Base-by-base conservation (phyloP, 805 yeast genomes). In the Candida awuae region DNA sequence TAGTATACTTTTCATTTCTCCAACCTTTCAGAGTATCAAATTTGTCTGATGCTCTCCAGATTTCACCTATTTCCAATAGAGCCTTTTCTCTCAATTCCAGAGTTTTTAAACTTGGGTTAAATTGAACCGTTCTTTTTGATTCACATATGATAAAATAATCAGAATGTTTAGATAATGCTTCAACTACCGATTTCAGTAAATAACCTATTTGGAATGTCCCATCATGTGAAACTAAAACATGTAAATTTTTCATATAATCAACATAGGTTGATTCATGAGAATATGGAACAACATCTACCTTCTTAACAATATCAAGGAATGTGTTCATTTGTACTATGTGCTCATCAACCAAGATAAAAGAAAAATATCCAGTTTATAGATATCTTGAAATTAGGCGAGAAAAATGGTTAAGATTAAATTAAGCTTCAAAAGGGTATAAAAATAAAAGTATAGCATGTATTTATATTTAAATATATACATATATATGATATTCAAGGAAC, bases 1-100 rank as follows among this genome's bases (percentile, higher is more conserved):
- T 75, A 0, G 80, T 68, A 58, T 86, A 92, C 27, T 74, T 66
- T 59, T 92, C 98, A 55, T 82, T 61, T 55, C 98, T 71, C 98
- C 98, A 92, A 0, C 84, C 87, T 35, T 67, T 62, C 7, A 73
- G 46, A 1, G 68, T 64, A 32, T 65, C 57, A 56, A 73, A 52
- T 21, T 42, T 22, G 21, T 59, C 42, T 35, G 59, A 37, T 19
- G 62, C 43, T 45, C 62, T 62, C 67, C 79, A 65, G 10, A 33
- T 23, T 0, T 21, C 20, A 0, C 77, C 84, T 2, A 80, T 45
- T 9, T 43, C 35, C 2, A 58, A 69, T 38, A 84, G 56, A 0
- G 61, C 59, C 0, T 39, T 42, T 37, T 61, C 67, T 45, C 81
- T 52, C 25, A 52, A 51, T 18, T 70, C 75, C 21, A 68, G 31